Evolutionary conservation across 805 yeast species (phyloP).

Genomic region (Millerago galiae): DNA sequence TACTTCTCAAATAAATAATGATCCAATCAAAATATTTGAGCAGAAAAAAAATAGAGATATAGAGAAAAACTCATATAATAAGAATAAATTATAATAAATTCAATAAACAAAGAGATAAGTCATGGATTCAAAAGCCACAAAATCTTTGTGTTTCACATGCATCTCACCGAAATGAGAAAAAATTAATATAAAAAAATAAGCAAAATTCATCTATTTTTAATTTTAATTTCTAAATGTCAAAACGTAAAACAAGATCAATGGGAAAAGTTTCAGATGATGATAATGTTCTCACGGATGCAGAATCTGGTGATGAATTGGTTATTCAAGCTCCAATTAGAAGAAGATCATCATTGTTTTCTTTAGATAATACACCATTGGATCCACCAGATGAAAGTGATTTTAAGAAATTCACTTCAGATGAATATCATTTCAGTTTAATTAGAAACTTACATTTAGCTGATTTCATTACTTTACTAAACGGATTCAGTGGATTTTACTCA

Average conservation of each 20-base stretch:
- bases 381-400: conserved; percentile 76
- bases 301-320: conserved; percentile 15
- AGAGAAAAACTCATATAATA: too few relatives aligned
- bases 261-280: neutral
- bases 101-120: too few relatives aligned
- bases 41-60: too few relatives aligned
- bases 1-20: too few relatives aligned
- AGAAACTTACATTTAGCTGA: conserved; percentile 93
- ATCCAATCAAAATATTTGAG: too few relatives aligned
- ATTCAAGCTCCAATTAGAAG: conserved; percentile 25
- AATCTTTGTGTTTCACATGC: too few relatives aligned
- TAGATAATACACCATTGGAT: conserved; percentile 46
- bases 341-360: conserved; percentile 47
- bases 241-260: conserved; percentile 7
- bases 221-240: neutral
- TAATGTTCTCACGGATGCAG: conserved; percentile 16
- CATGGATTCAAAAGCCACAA: too few relatives aligned
- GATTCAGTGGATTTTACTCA: conserved; percentile 89
- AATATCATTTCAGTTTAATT: conserved; percentile 79
- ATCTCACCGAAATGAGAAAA: too few relatives aligned
- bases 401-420: conserved; percentile 72
- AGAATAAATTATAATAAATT: too few relatives aligned
- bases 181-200: too few relatives aligned
- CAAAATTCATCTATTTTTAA: too few relatives aligned
- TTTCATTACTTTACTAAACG: conserved; percentile 89